Conservation (phyloP, 805 yeast species). For the Suhomyces sp. region DNA sequence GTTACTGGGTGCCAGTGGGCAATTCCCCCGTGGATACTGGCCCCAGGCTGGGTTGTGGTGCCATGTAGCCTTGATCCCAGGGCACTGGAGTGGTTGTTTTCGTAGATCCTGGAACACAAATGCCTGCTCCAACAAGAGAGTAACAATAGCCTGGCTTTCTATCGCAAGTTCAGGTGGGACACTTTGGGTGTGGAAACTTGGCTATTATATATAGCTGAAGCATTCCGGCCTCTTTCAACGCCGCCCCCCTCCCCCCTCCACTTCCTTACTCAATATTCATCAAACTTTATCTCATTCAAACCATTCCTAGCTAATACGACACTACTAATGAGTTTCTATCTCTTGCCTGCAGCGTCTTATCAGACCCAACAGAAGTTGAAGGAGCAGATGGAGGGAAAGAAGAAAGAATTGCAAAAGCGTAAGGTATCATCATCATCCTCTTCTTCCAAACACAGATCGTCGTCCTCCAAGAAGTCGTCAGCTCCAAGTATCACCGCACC, state of each 20-base stretch:
- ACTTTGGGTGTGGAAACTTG: neutral
- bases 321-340: conserved; percentile 13
- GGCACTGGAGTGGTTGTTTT: neutral
- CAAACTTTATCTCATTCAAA: neutral
- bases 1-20: neutral
- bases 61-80: neutral
- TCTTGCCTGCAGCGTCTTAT: conserved; percentile 16
- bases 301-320: neutral
- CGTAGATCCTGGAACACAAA: neutral
- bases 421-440: neutral
- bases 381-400: conserved; percentile 12
- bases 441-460: neutral
- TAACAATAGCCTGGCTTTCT: neutral
- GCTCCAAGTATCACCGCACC: conserved; percentile 2
- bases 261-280: neutral
- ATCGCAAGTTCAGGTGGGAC: neutral
- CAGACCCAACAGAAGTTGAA: conserved; percentile 18
- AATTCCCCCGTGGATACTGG: neutral
- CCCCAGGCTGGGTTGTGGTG: neutral
- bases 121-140: neutral
- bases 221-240: neutral
- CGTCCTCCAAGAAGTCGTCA: neutral
- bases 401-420: conserved; percentile 7
- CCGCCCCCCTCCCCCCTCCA: neutral
- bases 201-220: neutral